phyloP scores from a whole-genome alignment of 2,329 filamentous ascomycete genomes.

The Cyphellophora attinorum region DNA sequence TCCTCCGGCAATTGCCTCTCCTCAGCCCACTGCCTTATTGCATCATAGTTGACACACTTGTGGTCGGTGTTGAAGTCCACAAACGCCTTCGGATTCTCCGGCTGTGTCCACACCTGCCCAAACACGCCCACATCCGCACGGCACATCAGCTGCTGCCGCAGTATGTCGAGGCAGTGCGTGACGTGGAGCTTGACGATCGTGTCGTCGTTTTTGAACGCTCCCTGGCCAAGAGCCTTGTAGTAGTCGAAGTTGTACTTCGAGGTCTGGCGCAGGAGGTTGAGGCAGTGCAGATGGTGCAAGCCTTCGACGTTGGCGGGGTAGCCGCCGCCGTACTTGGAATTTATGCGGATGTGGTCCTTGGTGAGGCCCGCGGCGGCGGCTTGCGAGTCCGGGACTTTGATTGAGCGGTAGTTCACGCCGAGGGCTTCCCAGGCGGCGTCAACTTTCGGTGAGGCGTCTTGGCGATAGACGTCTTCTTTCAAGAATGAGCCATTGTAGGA shows the following conservation, averaged over 20 bases:
- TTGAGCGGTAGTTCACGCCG: conserved; percentile 40
- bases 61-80: conserved; percentile 56
- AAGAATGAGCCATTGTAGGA: conserved; percentile 50
- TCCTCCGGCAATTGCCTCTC: conserved; percentile 39
- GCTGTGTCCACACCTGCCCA: conserved; percentile 51
- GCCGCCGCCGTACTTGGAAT: conserved; percentile 47
- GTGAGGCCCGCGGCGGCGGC: conserved; percentile 43
- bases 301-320: conserved; percentile 30
- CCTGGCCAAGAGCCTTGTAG: conserved; percentile 40
- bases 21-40: conserved; percentile 45
- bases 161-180: conserved; percentile 51
- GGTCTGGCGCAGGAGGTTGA: conserved; percentile 50
- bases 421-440: conserved; percentile 48
- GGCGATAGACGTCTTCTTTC: conserved; percentile 44
- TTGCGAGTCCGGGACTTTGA: conserved; percentile 41
- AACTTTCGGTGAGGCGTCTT: conserved; percentile 41
- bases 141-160: conserved; percentile 57
- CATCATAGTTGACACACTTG: conserved; percentile 49
- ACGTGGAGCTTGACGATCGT: conserved; percentile 46
- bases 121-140: conserved; percentile 50
- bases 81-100: conserved; percentile 37
- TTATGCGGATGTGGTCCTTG: conserved; percentile 46
- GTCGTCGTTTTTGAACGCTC: conserved; percentile 48
- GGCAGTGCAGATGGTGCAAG: conserved; percentile 37
- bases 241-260: conserved; percentile 52